Evolutionary conservation across 257 asterid species (phyloP), one percentile per base, ranked within the genome.

Genomic region (Buddleja alternifolia): DNA sequence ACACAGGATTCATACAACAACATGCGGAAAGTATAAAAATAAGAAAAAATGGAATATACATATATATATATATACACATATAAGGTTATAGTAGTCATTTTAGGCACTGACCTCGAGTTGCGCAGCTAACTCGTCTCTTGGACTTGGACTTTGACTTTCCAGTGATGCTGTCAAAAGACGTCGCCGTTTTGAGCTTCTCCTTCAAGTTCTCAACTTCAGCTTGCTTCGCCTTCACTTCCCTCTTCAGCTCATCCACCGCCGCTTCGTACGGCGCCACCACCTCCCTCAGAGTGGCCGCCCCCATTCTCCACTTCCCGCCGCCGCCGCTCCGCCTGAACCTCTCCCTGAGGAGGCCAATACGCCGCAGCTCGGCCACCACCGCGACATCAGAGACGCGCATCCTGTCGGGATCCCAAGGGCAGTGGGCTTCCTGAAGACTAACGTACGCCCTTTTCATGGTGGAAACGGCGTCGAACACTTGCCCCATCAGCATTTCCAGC

Each of bases 231-330:
- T 83, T 94, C 51, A 87, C 91, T 8, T 94, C 96, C 77, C 77
- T 85, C 83, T 86, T 91, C 84, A 94, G 73, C 61, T 91, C 96
- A 62, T 81, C 94, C 85, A 90, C 80, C 73, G 93, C 87, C 67
- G 86, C 92, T 74, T 90, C 99, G 74, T 93, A 93, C 72, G 99
- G 99, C 69, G 99, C 99, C 79, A 93, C 99, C 72, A 88, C 94
- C 72, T 93, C 96, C 78, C 96, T 67, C 72, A 90, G 71, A 17
- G 95, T 85, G 72, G 95, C 91, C 47, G 89, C 82, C 55, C 96
- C 96, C 1, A 85, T 63, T 53, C 83, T 84, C 87, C 88, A 69
- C 71, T 76, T 64, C 41, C 84, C 82, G 4, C 78, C 69, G 15
- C 76, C 73, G 8, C 72, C 81, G 3, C 86, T 79, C 67, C 99